These are phyloP conservation scores for Vigna reflexopilosa DNA, from an alignment of 306 rosid genomes.

Conservation along the genomic window DNA sequence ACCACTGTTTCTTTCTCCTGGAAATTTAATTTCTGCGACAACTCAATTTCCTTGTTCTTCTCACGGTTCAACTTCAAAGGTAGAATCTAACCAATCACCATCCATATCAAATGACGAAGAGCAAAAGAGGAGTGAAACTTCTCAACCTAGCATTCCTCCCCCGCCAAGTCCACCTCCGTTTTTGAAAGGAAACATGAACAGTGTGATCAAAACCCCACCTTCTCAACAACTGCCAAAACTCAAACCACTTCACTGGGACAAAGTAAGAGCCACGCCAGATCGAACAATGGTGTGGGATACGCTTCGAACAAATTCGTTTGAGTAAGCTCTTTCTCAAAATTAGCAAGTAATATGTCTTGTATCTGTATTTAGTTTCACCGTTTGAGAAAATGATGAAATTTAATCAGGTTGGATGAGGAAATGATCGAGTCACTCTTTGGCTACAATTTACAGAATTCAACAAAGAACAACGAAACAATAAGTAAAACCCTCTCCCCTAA, in stretches of 20 bases:
- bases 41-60: conserved; percentile 1
- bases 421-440: conserved; percentile 11
- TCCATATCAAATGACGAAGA: background rate
- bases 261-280: conserved; percentile 24
- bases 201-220: background rate
- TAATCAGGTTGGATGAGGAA: conserved; percentile 3
- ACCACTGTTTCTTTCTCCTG: background rate
- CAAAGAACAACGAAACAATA: background rate
- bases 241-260: conserved; percentile 27
- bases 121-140: background rate
- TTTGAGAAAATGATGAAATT: background rate
- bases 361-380: background rate
- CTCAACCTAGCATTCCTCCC: background rate
- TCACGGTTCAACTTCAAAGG: background rate
- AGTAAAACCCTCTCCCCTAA: background rate
- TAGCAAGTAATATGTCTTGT: background rate
- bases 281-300: conserved; percentile 13
- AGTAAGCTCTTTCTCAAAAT: background rate
- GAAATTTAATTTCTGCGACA: background rate
- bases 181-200: background rate
- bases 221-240: conserved; percentile 11
- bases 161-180: conserved; percentile 16
- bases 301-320: background rate
- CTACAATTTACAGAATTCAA: conserved; percentile 13
- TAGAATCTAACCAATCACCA: background rate